Evolutionary conservation across 139 green algal species (phyloP).

Genomic region (Dunaliella sp.): DNA sequence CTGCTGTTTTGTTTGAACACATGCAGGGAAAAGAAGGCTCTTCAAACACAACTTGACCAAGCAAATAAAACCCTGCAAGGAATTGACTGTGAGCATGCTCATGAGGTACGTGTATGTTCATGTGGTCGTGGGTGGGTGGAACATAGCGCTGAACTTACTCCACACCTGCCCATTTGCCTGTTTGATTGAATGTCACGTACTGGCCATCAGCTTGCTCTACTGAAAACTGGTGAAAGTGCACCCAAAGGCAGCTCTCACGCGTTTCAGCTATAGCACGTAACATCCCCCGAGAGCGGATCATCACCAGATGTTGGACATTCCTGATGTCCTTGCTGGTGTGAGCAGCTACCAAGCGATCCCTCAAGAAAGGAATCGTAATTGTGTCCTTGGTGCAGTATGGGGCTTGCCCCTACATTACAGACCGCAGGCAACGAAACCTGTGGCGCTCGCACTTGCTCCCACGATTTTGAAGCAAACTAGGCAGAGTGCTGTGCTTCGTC

Average conservation of each 20-base stretch:
- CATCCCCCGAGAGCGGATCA: no score
- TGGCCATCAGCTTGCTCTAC: not conserved
- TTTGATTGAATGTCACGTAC: not conserved
- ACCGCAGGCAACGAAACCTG: no score
- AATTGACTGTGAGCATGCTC: not conserved
- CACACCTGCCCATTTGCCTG: not conserved
- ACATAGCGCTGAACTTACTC: not conserved
- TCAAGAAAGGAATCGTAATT: no score
- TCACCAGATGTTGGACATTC: no score
- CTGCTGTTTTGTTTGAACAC: no score
- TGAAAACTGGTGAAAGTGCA: not conserved
- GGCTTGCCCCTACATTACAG: no score
- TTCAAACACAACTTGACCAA: not conserved
- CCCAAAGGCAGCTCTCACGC: not conserved
- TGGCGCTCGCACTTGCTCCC: no score
- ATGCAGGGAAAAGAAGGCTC: not conserved
- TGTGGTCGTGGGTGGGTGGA: not conserved
- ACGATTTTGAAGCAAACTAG: no score
- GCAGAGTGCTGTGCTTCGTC: no score
- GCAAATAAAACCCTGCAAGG: slow-evolving; percentile 1
- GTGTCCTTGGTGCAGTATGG: no score
- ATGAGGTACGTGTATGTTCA: not conserved
- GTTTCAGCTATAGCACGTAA: not conserved
- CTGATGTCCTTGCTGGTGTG: no score
- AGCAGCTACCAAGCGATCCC: no score